phyloP scores from a whole-genome alignment of 345 rosid genomes.

The Fremontodendron californicum region DNA sequence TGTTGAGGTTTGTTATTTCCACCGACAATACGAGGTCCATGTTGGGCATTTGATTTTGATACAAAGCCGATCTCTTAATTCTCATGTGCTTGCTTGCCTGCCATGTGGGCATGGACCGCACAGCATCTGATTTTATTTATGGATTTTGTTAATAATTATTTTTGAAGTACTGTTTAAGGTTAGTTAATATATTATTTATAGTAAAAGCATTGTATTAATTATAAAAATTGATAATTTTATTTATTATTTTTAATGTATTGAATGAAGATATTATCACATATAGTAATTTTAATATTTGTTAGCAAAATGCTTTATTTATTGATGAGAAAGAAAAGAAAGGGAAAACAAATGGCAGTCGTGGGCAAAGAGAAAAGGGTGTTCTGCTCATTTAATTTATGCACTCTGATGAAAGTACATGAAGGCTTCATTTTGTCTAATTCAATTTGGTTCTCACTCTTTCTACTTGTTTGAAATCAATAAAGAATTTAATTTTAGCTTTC shows the following conservation, averaged over 20 bases:
- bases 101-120: conserved; percentile 4
- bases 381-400: not conserved
- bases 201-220: no score
- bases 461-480: not conserved
- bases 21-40: not conserved
- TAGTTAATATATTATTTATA: no score
- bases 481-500: not conserved
- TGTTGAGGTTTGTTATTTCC: no score
- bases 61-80: not conserved
- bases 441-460: not conserved
- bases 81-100: not conserved
- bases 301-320: no score
- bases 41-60: not conserved
- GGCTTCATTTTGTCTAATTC: not conserved
- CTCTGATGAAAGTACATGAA: not conserved
- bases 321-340: not conserved
- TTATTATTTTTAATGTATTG: no score
- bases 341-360: not conserved
- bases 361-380: not conserved
- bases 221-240: no score
- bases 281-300: no score
- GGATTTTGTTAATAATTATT: no score
- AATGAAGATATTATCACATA: no score
- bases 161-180: no score
- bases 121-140: not conserved